A percentile compares a stretch with the other conserved stretches of the same genome.
These are phyloP conservation scores for Ceratocystis variospora DNA, from an alignment of 2,329 filamentous ascomycete species.

Conservation along the genomic window DNA sequence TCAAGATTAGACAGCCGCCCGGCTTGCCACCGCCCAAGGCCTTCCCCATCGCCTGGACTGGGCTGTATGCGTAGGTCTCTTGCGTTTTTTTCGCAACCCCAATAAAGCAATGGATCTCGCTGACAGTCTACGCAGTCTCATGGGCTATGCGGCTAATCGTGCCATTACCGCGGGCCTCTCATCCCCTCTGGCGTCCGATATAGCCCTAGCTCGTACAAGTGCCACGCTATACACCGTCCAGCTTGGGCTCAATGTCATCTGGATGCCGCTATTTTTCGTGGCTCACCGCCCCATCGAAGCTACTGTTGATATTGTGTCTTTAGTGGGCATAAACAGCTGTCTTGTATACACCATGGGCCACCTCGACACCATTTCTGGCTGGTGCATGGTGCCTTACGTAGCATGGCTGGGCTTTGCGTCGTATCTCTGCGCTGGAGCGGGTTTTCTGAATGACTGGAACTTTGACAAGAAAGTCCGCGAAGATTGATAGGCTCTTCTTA, in stretches of 20 bases:
- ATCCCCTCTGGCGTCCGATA: constrained; percentile 33
- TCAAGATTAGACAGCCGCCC: constrained; percentile 50
- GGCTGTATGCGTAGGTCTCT: constrained; percentile 42
- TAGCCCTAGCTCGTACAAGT: constrained; percentile 48
- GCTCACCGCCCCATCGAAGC: constrained; percentile 59
- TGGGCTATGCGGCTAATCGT: constrained; percentile 81
- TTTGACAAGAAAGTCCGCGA: constrained; percentile 27
- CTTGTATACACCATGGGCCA: constrained; percentile 63
- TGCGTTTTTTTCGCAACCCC: neutral
- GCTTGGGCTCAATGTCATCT: constrained; percentile 69
- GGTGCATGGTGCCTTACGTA: constrained; percentile 66
- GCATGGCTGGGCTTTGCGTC: constrained; percentile 79
- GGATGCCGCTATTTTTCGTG: constrained; percentile 91
- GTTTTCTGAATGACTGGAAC: constrained; percentile 56
- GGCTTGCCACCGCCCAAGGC: constrained; percentile 45
- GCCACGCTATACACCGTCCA: constrained; percentile 77
- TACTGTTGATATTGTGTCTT: constrained; percentile 57
- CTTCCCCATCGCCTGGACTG: constrained; percentile 53
- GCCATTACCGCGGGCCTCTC: constrained; percentile 51
- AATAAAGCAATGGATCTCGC: neutral
- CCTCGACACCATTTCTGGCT: constrained; percentile 59
- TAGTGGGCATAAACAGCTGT: constrained; percentile 60
- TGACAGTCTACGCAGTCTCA: constrained; percentile 33
- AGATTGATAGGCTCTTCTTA: constrained; percentile 16
- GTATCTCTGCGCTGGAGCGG: constrained; percentile 61